Evolutionary conservation across 116 monocot genomes (phyloP).

Genomic region (Posidonia oceanica): DNA sequence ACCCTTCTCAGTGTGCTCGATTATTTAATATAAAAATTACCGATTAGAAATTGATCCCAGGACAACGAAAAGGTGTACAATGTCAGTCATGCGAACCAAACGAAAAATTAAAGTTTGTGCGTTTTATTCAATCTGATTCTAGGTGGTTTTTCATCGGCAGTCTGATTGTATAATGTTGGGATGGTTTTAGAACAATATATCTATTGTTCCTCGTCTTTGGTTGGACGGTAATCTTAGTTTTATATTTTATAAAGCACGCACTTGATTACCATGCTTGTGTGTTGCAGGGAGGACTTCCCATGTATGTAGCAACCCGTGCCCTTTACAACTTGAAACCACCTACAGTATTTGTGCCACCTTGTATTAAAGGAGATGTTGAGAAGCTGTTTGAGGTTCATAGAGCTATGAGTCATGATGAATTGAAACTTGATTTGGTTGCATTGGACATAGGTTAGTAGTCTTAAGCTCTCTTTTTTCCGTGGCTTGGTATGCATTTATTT

Average conservation of each 20-base stretch:
- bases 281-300: conserved; percentile 83
- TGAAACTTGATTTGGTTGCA: conserved; percentile 76
- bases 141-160: no score
- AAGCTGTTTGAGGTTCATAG: conserved; percentile 78
- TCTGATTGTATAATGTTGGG: no score
- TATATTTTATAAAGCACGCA: background rate
- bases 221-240: background rate
- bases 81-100: no score
- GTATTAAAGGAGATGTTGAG: conserved; percentile 81
- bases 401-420: conserved; percentile 64
- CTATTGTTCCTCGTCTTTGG: background rate
- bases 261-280: background rate
- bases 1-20: no score
- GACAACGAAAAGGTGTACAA: no score
- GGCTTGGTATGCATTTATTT: background rate
- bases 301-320: conserved; percentile 88
- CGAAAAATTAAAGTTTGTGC: no score
- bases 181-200: no score
- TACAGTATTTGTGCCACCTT: conserved; percentile 81
- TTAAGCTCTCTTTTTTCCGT: background rate
- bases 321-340: conserved; percentile 89
- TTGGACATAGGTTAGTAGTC: conserved; percentile 70
- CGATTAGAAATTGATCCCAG: no score
- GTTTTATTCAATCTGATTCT: no score
- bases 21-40: no score